phyloP scores from a whole-genome alignment of 75 land plant species.

The Pinus tabuliformis region DNA sequence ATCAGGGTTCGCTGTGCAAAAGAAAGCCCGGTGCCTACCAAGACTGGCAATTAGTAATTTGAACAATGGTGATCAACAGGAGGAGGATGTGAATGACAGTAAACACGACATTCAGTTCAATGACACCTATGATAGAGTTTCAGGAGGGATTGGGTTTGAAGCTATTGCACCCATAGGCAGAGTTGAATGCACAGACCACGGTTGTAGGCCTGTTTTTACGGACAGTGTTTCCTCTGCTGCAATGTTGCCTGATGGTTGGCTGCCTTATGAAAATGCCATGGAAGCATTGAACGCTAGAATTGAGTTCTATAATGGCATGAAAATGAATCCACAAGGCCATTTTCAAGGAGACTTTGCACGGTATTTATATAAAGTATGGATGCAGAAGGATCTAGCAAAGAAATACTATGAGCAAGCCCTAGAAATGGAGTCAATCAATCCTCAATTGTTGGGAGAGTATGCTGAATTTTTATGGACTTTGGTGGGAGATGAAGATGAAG shows the following conservation, averaged over 20 bases:
- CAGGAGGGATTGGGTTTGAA: neutral
- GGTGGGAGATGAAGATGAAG: conserved; percentile 12
- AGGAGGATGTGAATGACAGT: neutral
- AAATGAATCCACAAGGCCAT: conserved; percentile 1
- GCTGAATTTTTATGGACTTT: conserved; percentile 19
- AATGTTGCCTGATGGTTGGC: conserved; percentile 1
- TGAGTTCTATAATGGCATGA: conserved; percentile 7
- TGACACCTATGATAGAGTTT: neutral
- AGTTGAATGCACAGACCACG: conserved; percentile 10
- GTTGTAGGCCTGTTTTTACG: conserved; percentile 13
- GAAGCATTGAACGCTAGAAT: conserved; percentile 4
- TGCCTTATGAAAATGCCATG: neutral
- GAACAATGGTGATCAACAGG: neutral
- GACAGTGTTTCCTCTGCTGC: neutral
- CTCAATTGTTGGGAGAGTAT: conserved; percentile 15
- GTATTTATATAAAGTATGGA: conserved; percentile 23
- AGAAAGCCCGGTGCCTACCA: neutral
- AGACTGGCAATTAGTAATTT: neutral
- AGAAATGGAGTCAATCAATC: conserved; percentile 11
- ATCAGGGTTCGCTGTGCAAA: neutral
- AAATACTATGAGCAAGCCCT: conserved; percentile 22
- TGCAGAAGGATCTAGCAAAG: conserved; percentile 14
- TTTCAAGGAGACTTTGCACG: conserved; percentile 18
- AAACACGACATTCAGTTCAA: neutral
- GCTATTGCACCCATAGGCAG: conserved; percentile 11